Evolutionary conservation across 106 monocot genomes (phyloP).

Genomic region (Allium sativum): DNA sequence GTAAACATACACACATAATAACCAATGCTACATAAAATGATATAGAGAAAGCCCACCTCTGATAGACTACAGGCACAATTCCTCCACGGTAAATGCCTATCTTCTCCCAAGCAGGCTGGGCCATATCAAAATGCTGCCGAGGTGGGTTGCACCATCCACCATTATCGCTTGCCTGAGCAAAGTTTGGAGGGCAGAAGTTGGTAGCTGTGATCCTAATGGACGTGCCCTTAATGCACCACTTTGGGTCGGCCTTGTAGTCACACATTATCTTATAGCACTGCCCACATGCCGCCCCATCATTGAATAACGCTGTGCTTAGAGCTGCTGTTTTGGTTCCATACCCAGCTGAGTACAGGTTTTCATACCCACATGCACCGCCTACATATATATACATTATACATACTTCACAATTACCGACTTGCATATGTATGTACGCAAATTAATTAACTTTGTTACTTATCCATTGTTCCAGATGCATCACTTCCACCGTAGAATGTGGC

Average conservation of each 20-base stretch:
- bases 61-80: background rate
- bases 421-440: too few relatives aligned
- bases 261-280: conserved; percentile 2
- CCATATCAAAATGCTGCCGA: background rate
- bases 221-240: conserved; percentile 12
- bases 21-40: background rate
- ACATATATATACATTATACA: background rate
- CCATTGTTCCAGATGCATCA: conserved; percentile 52
- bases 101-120: background rate
- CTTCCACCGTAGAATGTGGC: conserved; percentile 49
- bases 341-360: conserved; percentile 4
- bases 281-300: conserved; percentile 7
- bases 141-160: conserved; percentile 14
- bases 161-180: conserved; percentile 1
- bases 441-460: conserved; percentile 1
- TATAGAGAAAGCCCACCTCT: background rate
- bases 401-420: background rate
- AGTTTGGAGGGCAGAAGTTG: conserved; percentile 14
- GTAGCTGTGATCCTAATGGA: conserved; percentile 9
- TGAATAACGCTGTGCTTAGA: conserved; percentile 10
- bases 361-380: conserved; percentile 10
- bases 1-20: too few relatives aligned
- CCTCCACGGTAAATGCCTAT: background rate
- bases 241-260: background rate
- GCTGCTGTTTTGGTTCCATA: conserved; percentile 9